Base-by-base conservation (phyloP, 1,139 yeast species). In the Barnettozyma hawaiiensis region DNA sequence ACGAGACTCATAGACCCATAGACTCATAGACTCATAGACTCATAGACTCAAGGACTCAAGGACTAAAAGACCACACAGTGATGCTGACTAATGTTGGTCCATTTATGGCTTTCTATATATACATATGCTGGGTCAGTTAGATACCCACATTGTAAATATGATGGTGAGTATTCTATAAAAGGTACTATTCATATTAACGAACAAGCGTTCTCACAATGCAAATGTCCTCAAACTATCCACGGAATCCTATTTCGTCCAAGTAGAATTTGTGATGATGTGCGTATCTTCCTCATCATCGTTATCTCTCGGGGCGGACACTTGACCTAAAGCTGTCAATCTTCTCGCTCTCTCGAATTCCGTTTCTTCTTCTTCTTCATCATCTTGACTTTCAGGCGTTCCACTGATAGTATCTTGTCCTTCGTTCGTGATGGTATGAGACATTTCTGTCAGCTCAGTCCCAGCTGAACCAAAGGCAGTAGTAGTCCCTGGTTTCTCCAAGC, bases 271-370 rank as follows among this genome's bases (percentile, higher is more conserved):
- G 28, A 23, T 34, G 4, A 23, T 29, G 15, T 28, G 27, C 3
- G 28, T 22, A 20, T 69, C 75, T 48, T 78, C 84, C 53, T 81
- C 86, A 52, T 81, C 87, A 52, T 76, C 77, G 21, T 68, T 73
- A 39, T 66, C 71, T 41, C 73, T 63, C 43, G 81, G 66, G 11
- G 60, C 63, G 3, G 67, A 62, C 3, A 67, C 64, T 23, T 73
- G 64, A 9, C 95, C 95, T 50, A 89, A 71, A 1, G 96, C 96
- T 4, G 92, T 90, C 49, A 86, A 65, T 51, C 97, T 75, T 57
- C 96, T 76, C 37, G 71, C 71, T 49, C 78, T 75, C 59, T 89
- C 97, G 21, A 81, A 78, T 29, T 70, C 82, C 0, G 90, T 81
- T 55, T 85, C 44, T 11, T 29, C 43, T 14, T 41, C 49, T 16